Percentiles rank a stretch among this genome's conserved stretches.
These are phyloP conservation scores for Xylaria sp. DNA, from an alignment of 2,329 filamentous ascomycete species.

Conservation along the genomic window DNA sequence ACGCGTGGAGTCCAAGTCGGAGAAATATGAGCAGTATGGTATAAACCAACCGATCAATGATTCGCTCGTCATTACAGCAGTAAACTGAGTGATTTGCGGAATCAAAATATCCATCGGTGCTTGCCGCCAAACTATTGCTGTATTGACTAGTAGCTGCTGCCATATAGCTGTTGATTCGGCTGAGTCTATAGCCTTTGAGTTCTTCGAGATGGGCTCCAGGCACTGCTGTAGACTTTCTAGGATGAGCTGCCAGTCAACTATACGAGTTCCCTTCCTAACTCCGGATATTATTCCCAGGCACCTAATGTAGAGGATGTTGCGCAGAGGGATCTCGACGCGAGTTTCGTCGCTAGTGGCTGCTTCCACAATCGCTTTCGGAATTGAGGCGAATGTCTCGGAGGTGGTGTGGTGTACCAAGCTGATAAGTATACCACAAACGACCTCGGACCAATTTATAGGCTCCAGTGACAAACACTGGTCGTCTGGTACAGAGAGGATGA, in stretches of 20 bases:
- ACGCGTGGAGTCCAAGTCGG: constrained; percentile 72
- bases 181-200: constrained; percentile 45
- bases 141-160: constrained; percentile 61
- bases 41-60: constrained; percentile 76
- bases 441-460: constrained; percentile 61
- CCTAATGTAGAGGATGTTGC: constrained; percentile 55
- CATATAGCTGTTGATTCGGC: constrained; percentile 52
- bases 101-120: constrained; percentile 82
- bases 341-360: constrained; percentile 49
- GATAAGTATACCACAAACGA: constrained; percentile 77
- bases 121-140: constrained; percentile 72
- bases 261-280: constrained; percentile 79
- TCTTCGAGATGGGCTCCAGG: constrained; percentile 54
- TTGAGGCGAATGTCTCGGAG: constrained; percentile 71
- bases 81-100: constrained; percentile 69
- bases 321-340: constrained; percentile 44
- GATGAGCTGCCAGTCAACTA: constrained; percentile 73
- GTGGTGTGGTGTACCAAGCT: constrained; percentile 84
- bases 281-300: constrained; percentile 74
- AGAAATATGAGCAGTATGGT: constrained; percentile 82
- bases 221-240: constrained; percentile 61
- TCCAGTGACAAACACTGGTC: constrained; percentile 56
- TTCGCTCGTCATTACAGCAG: constrained; percentile 68
- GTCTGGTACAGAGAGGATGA: constrained; percentile 58
- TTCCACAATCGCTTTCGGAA: constrained; percentile 67